A percentile compares a stretch with the other conserved stretches of the same genome.
Evolutionary conservation across 352 stramenopile genomes (phyloP).

Genomic region (Pythium rishiriense): DNA sequence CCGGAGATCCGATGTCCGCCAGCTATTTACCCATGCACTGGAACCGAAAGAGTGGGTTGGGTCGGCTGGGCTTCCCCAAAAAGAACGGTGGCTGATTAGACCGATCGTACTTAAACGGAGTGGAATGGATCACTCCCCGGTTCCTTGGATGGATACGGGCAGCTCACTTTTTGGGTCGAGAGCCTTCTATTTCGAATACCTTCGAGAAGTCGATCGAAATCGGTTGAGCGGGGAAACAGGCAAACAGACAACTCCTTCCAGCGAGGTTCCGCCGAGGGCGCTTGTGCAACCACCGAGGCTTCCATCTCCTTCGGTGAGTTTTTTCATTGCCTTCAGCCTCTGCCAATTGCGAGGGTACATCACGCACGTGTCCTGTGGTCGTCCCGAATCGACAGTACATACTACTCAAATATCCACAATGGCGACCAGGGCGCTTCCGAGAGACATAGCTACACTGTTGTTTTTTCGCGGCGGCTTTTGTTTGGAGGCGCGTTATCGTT

Average conservation of each 20-base stretch:
- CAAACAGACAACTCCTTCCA: no score
- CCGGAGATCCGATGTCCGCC: constrained; percentile 24
- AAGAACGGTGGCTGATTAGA: constrained; percentile 19
- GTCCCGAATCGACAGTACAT: no score
- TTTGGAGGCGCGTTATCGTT: neutral
- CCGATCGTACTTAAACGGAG: constrained; percentile 52
- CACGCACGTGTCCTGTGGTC: no score
- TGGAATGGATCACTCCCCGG: constrained; percentile 31
- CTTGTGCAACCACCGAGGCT: neutral
- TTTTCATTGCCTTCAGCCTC: no score
- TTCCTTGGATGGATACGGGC: constrained; percentile 37
- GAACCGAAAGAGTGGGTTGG: constrained; percentile 31
- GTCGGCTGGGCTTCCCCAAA: neutral
- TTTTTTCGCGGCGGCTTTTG: neutral
- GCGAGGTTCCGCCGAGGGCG: neutral
- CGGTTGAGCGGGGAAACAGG: neutral
- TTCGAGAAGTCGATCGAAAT: constrained; percentile 29
- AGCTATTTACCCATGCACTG: constrained; percentile 20
- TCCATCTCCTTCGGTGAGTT: no score
- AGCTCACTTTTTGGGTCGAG: constrained; percentile 5
- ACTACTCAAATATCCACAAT: no score
- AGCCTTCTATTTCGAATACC: constrained; percentile 25
- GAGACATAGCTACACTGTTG: constrained; percentile 6
- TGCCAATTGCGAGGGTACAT: no score
- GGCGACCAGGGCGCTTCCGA: neutral